Base-by-base conservation (phyloP, 2,329 filamentous ascomycete species). In the Pseudocercospora pini-densiflorae region DNA sequence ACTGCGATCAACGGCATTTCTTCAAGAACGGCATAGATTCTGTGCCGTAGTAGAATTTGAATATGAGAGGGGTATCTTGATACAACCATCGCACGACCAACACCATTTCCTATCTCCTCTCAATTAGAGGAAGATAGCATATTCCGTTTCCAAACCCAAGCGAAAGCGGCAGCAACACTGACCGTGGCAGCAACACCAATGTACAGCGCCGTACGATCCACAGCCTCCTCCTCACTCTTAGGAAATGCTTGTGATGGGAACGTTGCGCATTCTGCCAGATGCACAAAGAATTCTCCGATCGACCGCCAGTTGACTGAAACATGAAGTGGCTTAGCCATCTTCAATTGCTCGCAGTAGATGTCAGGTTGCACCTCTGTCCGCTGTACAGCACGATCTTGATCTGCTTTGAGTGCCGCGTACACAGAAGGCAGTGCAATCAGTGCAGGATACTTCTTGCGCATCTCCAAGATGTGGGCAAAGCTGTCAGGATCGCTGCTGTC, bases 401-500 rank as follows among this genome's bases (percentile, higher is more conserved):
- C 95, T 2, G 95, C 95, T 80, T 99, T 99, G 66, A 98, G 84
- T 0, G 94, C 95, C 1, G 93, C 92, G 77, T 97, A 99, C 7
- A 99, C 90, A 8, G 92, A 90, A 0, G 95, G 95, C 29, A 99
- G 83, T n/a, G 92, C 89, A 77, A 97, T 92, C 2, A 99, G 86
- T 63, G 95, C 90, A 0, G 93, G 89, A 72, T 94, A 91, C 73
- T 90, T 91, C 63, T 88, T 86, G 51, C 94, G 89, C 58, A 97
- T 84, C 19, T 91, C 87, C 43, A 94, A 91, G 61, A 99, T 93
- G 76, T 98, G 94, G 1, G 91, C 89, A 79, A 99, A 99, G 3
- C 93, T 97, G 78, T 98, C 94, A 0, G 95, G 94, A 68, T 99
- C 94, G 1, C 93, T 96, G 1, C 94, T 98, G 81, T 99, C 95